Evolutionary conservation across 2,329 filamentous ascomycete species (phyloP).

Genomic region (Ophiostoma angusticollis): DNA sequence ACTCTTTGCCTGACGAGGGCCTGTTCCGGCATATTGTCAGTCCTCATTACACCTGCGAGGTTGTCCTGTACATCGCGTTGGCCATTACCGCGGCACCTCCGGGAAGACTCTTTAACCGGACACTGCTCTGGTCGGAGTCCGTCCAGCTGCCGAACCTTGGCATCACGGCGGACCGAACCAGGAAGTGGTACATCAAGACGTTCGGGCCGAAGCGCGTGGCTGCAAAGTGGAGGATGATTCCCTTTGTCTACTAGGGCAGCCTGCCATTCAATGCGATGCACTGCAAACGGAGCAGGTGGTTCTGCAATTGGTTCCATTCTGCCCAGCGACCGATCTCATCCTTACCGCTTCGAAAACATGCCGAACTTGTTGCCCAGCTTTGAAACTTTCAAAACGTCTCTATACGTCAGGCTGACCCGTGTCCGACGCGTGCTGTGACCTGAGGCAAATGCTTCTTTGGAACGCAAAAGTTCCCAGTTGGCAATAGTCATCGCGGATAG

Average conservation of each 20-base stretch:
- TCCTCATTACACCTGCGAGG: conserved; percentile 87
- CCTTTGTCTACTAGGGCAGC: conserved; percentile 52
- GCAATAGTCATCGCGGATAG: conserved; percentile 49
- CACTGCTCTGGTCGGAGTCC: conserved; percentile 52
- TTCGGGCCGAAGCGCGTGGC: conserved; percentile 56
- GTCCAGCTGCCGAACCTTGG: conserved; percentile 74
- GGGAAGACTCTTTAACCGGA: conserved; percentile 55
- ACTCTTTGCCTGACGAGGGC: conserved; percentile 63
- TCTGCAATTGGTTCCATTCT: neutral
- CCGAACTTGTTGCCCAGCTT: conserved; percentile 57
- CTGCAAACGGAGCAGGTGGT: no score
- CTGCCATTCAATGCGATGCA: no score
- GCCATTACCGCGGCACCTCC: conserved; percentile 59
- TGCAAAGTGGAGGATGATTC: conserved; percentile 64
- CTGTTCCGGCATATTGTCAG: conserved; percentile 63
- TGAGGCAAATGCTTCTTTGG: conserved; percentile 29
- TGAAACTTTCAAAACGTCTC: conserved; percentile 75
- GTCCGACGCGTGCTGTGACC: conserved; percentile 46
- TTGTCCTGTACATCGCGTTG: conserved; percentile 68
- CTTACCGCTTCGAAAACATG: conserved; percentile 24
- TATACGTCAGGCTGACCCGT: conserved; percentile 64
- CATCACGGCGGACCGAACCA: conserved; percentile 66
- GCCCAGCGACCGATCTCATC: neutral
- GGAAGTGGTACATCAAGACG: conserved; percentile 62
- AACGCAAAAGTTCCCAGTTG: conserved; percentile 58